Base-by-base conservation (phyloP, 768 basidiomycete species). In the Mycena epipterygia region DNA sequence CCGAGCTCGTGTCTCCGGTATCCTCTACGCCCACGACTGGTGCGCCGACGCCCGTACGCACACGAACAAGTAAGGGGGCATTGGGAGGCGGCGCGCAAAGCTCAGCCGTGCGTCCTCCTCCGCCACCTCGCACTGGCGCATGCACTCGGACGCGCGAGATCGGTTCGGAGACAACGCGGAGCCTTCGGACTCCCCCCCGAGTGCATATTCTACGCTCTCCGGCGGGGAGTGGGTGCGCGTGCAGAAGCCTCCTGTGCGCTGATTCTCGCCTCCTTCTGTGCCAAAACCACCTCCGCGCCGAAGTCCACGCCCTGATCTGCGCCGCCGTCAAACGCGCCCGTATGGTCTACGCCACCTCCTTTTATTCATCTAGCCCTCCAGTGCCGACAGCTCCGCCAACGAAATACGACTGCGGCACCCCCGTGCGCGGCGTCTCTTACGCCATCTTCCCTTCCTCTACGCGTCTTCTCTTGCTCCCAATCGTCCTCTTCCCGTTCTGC, bases 1-100 rank as follows among this genome's bases (percentile, higher is more conserved):
- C 81, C 5, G 85, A 84, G 64, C 83, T 87, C 44, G 79, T 87
- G 30, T 73, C 70, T 62, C 65, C 65, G 5, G 39, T 29, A n/a
- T 8, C 2, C 25, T n/a, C 46, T 4, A n/a, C 44, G 17, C 17
- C 39, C 13, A 17, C 6, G 39, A 41, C 39, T 14, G 14, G 4
- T 5, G 25, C n/a, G 35, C 19, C 48, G 14, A 16, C 33, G 3
- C 13, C 21, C 14, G 14, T 5, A 11, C 21, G 6, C 49, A 46
- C 6, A n/a, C 60, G 55, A 33, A 35, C 46, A 0, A 51, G 57
- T 51, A 52, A 8, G 37, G 9, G 8, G 37, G 32, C n/a, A 33
- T 53, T 39, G 1, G 48, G 17, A 41, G 42, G 7, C 66, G 66
- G 1, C 66, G 66, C 48, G 33, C 66, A 11, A 19, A 16, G 19